phyloP scores from a whole-genome alignment of 2,329 filamentous ascomycete genomes.

The Plenodomus lindquistii region DNA sequence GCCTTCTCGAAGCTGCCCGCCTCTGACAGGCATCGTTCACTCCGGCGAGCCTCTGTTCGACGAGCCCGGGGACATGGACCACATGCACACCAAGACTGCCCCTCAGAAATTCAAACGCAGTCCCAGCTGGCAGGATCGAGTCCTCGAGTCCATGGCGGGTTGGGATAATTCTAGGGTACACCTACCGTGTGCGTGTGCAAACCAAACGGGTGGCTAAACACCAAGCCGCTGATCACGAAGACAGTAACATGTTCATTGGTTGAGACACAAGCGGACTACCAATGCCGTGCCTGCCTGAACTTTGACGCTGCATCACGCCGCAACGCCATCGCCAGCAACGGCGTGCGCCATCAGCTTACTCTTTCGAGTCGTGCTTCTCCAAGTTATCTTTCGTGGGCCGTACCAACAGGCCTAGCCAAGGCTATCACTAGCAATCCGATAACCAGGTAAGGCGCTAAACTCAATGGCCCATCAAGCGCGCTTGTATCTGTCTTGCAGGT shows the following conservation, averaged over 20 bases:
- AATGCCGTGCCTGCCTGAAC: slow-evolving; percentile 15
- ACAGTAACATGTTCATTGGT: slow-evolving; percentile 3
- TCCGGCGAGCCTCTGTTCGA: slow-evolving; percentile 18
- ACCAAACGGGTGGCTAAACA: too few species aligned
- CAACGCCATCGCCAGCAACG: slow-evolving; percentile 12
- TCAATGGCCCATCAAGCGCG: slow-evolving; percentile 14
- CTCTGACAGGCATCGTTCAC: slow-evolving; percentile 20
- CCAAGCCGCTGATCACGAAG: slow-evolving; percentile 21
- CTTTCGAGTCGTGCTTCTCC: slow-evolving; percentile 13
- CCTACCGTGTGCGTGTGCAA: too few species aligned
- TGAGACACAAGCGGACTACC: slow-evolving; percentile 14
- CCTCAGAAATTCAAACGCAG: background rate
- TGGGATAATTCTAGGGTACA: too few species aligned
- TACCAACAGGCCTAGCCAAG: slow-evolving; percentile 9
- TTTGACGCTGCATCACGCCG: slow-evolving; percentile 7
- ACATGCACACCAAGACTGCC: background rate
- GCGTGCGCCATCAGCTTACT: slow-evolving; percentile 19
- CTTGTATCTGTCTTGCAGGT: slow-evolving; percentile 19
- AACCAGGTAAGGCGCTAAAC: slow-evolving; percentile 28
- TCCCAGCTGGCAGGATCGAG: background rate
- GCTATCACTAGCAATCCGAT: slow-evolving; percentile 22
- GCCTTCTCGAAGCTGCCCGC: slow-evolving; percentile 33
- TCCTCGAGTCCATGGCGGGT: background rate
- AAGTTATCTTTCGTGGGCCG: slow-evolving; percentile 16
- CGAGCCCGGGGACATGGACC: slow-evolving; percentile 6